These are phyloP conservation scores for Phytophthora rubi DNA, from an alignment of 352 stramenopile genomes.

Conservation along the genomic window DNA sequence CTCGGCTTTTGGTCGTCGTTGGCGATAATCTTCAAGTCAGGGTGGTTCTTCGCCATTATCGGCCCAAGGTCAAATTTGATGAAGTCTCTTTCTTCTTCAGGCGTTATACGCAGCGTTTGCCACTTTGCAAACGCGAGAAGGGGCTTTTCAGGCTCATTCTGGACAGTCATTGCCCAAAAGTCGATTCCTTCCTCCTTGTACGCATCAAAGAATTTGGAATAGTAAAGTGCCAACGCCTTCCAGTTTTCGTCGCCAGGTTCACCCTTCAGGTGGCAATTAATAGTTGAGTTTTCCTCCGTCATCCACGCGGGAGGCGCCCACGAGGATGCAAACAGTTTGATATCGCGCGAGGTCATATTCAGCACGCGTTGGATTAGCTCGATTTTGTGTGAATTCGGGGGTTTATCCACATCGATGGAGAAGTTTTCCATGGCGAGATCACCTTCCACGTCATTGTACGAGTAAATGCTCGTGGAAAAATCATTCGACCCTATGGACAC, in stretches of 20 bases:
- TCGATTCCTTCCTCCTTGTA: slow-evolving; percentile 62
- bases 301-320: slow-evolving; percentile 84
- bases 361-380: slow-evolving; percentile 64
- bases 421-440: slow-evolving; percentile 88
- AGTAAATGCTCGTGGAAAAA: slow-evolving; percentile 88
- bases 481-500: slow-evolving; percentile 88
- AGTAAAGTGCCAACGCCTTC: slow-evolving; percentile 70
- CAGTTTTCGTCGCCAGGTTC: slow-evolving; percentile 49
- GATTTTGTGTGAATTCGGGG: slow-evolving; percentile 72
- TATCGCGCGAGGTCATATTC: slow-evolving; percentile 25
- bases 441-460: slow-evolving; percentile 76
- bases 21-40: slow-evolving; percentile 73
- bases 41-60: slow-evolving; percentile 61
- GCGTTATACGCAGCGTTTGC: slow-evolving; percentile 49
- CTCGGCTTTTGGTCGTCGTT: slow-evolving; percentile 79
- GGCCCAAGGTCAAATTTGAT: slow-evolving; percentile 74
- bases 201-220: slow-evolving; percentile 78
- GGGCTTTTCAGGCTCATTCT: slow-evolving; percentile 76
- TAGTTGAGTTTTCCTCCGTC: slow-evolving; percentile 58
- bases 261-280: slow-evolving; percentile 53
- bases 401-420: slow-evolving; percentile 78
- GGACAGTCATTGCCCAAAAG: slow-evolving; percentile 76
- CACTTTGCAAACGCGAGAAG: slow-evolving; percentile 40
- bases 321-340: slow-evolving; percentile 71
- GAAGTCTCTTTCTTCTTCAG: slow-evolving; percentile 52